These are phyloP conservation scores for Heliamphora pulchella DNA, from an alignment of 179 eudicot genomes.

Conservation along the genomic window DNA sequence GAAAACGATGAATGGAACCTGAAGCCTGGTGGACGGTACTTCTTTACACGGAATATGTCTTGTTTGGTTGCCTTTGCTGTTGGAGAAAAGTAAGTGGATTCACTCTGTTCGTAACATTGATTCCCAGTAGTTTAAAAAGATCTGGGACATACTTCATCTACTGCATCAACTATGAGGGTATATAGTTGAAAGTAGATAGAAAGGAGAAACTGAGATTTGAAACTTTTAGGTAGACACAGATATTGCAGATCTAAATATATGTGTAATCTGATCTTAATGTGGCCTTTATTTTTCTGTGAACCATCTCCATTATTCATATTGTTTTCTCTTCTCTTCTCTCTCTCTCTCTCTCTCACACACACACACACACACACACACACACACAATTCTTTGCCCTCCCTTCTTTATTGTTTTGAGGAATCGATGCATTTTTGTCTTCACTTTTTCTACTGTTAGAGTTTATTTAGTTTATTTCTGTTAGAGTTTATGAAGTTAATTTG, in stretches of 20 bases:
- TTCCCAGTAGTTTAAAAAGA: neutral
- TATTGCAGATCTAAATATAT: neutral
- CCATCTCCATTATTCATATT: neutral
- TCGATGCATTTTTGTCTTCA: neutral
- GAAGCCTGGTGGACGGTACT: constrained; percentile 95
- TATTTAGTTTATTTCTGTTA: too few species aligned
- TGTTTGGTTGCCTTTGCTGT: constrained; percentile 89
- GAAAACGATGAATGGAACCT: constrained; percentile 91
- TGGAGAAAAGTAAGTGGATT: constrained; percentile 70
- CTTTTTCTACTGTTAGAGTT: neutral
- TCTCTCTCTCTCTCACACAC: too few species aligned
- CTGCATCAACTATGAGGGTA: neutral
- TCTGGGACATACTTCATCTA: neutral
- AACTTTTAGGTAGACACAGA: neutral
- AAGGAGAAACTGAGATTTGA: neutral
- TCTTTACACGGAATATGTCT: constrained; percentile 94
- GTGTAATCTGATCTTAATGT: neutral
- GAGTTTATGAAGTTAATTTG: too few species aligned
- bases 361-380: too few species aligned
- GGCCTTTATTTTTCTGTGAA: neutral
- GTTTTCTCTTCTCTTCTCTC: neutral
- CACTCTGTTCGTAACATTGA: neutral
- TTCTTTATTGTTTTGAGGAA: neutral
- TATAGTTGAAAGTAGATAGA: neutral
- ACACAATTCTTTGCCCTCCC: neutral